A percentile compares a stretch with the other conserved stretches of the same genome.
Conservation (phyloP, 352 stramenopile species). For the Pythium plurisporium region DNA sequence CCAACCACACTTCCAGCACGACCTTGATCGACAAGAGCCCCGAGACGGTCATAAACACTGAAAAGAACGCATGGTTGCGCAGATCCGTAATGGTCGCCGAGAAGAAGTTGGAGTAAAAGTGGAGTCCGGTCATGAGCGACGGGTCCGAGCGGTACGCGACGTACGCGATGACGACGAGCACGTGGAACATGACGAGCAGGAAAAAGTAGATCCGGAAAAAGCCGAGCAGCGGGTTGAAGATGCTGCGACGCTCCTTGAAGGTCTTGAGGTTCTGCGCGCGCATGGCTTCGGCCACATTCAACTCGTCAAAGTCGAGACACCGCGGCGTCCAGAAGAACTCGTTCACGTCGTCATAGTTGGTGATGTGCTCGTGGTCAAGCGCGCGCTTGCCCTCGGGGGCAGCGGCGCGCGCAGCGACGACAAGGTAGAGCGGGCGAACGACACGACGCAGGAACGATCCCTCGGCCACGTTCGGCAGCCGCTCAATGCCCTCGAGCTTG, state of each 20-base stretch:
- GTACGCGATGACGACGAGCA: conserved; percentile 76
- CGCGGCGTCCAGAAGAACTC: conserved; percentile 84
- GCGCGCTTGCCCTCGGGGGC: conserved; percentile 22
- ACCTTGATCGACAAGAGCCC: conserved; percentile 62
- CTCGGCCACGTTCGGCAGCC: conserved; percentile 53
- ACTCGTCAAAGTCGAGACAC: conserved; percentile 80
- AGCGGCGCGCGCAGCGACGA: conserved; percentile 58
- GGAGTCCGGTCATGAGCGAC: conserved; percentile 39
- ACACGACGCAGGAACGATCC: conserved; percentile 68
- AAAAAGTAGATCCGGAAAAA: conserved; percentile 90
- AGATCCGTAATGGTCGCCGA: conserved; percentile 58
- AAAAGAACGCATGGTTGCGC: conserved; percentile 72
- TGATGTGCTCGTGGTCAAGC: conserved; percentile 82
- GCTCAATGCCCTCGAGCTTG: conserved; percentile 63
- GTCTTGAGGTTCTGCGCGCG: conserved; percentile 73
- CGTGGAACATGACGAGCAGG: conserved; percentile 76
- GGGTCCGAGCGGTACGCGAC: conserved; percentile 72
- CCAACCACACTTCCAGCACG: conserved; percentile 81
- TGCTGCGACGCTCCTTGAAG: conserved; percentile 81
- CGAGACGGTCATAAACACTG: conserved; percentile 63
- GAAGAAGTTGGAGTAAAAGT: conserved; percentile 77
- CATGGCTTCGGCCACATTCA: conserved; percentile 72
- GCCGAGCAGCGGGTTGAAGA: conserved; percentile 72
- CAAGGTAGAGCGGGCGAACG: conserved; percentile 72
- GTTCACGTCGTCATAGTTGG: conserved; percentile 90